Evolutionary conservation across 73 alveolate species (phyloP), one percentile per base, ranked within the genome.

Genomic region (Diophrys appendiculata): DNA sequence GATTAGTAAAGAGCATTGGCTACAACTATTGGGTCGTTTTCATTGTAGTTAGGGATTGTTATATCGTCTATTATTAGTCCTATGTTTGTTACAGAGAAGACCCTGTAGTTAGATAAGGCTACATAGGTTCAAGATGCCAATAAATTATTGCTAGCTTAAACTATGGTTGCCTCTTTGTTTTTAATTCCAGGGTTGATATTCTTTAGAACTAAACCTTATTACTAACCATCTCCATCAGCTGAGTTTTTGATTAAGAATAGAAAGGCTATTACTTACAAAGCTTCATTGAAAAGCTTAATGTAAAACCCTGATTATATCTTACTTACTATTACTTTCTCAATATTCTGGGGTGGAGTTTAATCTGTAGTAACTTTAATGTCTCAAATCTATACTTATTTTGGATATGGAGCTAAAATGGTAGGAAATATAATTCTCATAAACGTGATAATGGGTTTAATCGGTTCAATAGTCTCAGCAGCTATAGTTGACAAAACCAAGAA

Each of bases 151-250:
- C 3, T 67, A 28, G 75, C 31, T 25, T 31, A 67, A 25, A 25
- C 52, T 54, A 31, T 29, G 23, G 25, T 67, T 24, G 54, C 31
- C 22, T 23, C 75, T 3, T 29, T 18, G 27, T 29, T 67, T 29
- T 25, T 31, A 2, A 25, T 67, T 3, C 75, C 75, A 29, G 23
- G 30, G 3, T 26, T 67, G 5, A 3, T 67, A 1, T 29, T 67
- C 53, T 67, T 67, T 31, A 23, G 31, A 28, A 67, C 52, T 54
- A 67, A 18, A 67, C 75, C 75, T 24, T 27, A 43, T 3, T 3
- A 26, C 75, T 54, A 25, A 67, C 75, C 75, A 26, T 23, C 52
- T 67, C 75, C 75, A 8, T 67, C 75, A 23, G 75, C 75, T 5
- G 31, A 28, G 53, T 67, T 25, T 24, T 3, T 31, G 2, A 5